Base-by-base conservation (phyloP, 2,329 filamentous ascomycete species). In the Cladosporium phlei region DNA sequence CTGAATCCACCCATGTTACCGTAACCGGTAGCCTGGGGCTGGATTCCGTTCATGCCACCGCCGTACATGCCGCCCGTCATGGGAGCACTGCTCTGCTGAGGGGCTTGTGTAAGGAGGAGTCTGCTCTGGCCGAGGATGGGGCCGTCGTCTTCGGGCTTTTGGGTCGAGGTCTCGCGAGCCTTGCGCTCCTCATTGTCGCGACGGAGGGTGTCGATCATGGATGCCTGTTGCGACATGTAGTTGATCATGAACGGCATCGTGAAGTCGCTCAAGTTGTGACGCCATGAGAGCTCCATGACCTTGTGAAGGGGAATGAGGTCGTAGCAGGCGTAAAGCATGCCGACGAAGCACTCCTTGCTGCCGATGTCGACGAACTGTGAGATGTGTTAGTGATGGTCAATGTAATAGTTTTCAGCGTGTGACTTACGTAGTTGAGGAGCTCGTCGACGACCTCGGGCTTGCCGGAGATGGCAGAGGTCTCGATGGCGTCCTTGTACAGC, bases 181-280 rank as follows among this genome's bases (percentile, higher is more conserved):
- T 95, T 96, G 62, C 90, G 85, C 64, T 90, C 87, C 69, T 98
- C 94, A 64, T 97, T 98, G 70, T 98, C 94, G 52, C 88, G 87
- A 77, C 94, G 95, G 52, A 98, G 79, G 50, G 76, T 67, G 49
- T 89, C 81, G 57, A 98, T 85, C 47, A 94, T 85, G 56, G 85
- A 82, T 29, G 88, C 89, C 71, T 97, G 90, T 69, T 95, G 89
- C 58, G 84, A 82, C 54, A 98, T 77, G 74, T 94, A 86, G 74
- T 97, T 98, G 79, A 98, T 97, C 88, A 98, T 94, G 77, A 95
- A 98, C 14, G 93, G 93, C 94, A 98, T 98, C 38, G 90, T 95
- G 72, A 95, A 98, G 73, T 98, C 93, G 60, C 84, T 82, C 29
- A 98, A 84, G 50, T 89, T 88, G 65, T 95, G 78, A 59, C 93